Evolutionary conservation across 208 protist genomes (phyloP).

Genomic region (Trypanosoma boissoni): DNA sequence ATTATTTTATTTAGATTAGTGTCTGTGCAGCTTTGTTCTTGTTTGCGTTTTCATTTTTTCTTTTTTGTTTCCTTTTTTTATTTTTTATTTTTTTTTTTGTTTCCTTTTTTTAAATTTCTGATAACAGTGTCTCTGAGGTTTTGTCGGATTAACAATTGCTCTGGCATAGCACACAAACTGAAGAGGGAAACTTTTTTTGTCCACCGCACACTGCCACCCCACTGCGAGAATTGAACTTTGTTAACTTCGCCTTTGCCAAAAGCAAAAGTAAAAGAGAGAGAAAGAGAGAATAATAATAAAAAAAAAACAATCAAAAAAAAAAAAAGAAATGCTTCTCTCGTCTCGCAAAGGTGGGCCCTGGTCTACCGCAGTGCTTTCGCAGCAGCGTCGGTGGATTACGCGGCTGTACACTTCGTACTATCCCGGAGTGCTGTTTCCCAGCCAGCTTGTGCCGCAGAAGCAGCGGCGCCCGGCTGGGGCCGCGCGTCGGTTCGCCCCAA

Average conservation of each 20-base stretch:
- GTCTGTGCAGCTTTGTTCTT: not conserved
- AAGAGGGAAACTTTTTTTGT: no score
- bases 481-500: not conserved
- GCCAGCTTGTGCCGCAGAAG: constrained; percentile 61
- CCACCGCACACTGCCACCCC: no score
- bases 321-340: not conserved
- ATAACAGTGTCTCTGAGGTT: not conserved
- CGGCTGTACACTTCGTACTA: constrained; percentile 89
- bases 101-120: not conserved
- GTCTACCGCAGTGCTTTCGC: constrained; percentile 24
- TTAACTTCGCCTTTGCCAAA: no score
- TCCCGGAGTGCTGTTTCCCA: constrained; percentile 66
- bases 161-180: no score
- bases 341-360: not conserved
- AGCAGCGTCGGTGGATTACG: constrained; percentile 58
- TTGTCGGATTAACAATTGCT: no score
- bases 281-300: not conserved
- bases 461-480: constrained; percentile 52
- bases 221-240: no score
- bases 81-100: constrained; percentile 14
- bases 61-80: not conserved
- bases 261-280: not conserved
- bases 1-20: no score
- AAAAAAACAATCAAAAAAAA: not conserved
- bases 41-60: constrained; percentile 4